These are phyloP conservation scores for Gaertneriomyces sp. DNA, from an alignment of 192 early-diverging fungal genomes.

Conservation along the genomic window DNA sequence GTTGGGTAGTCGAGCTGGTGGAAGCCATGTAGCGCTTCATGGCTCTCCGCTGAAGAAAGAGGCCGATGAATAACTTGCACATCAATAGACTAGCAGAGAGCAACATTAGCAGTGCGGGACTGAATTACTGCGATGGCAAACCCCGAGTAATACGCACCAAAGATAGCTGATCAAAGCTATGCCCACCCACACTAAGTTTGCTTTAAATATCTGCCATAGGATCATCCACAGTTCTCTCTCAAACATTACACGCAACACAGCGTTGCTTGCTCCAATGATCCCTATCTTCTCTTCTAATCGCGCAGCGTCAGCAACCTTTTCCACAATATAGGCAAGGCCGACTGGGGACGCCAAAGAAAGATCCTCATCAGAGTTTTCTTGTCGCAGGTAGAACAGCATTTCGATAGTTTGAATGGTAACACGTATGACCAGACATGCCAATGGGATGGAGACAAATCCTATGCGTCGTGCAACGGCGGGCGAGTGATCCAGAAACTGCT, in stretches of 20 bases:
- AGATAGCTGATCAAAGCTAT: too few relatives aligned
- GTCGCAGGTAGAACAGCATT: constrained; percentile 39
- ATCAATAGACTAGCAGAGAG: too few relatives aligned
- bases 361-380: not conserved
- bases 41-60: too few relatives aligned
- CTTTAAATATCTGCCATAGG: constrained; percentile 4
- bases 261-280: too few relatives aligned
- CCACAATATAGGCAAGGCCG: not conserved
- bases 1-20: too few relatives aligned
- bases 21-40: too few relatives aligned
- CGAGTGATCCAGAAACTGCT: constrained; percentile 66
- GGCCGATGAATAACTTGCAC: too few relatives aligned
- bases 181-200: too few relatives aligned
- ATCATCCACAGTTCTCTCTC: not conserved
- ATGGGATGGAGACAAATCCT: constrained; percentile 75
- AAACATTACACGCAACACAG: constrained; percentile 6
- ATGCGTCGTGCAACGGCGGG: constrained; percentile 74
- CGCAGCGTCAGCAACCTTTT: not conserved
- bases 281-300: not conserved
- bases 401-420: constrained; percentile 49
- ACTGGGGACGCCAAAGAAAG: not conserved
- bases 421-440: constrained; percentile 69
- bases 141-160: too few relatives aligned
- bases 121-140: too few relatives aligned
- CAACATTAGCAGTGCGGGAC: too few relatives aligned